Evolutionary conservation across 1,139 yeast species (phyloP).

Genomic region (Saccharomyces hybrid): DNA sequence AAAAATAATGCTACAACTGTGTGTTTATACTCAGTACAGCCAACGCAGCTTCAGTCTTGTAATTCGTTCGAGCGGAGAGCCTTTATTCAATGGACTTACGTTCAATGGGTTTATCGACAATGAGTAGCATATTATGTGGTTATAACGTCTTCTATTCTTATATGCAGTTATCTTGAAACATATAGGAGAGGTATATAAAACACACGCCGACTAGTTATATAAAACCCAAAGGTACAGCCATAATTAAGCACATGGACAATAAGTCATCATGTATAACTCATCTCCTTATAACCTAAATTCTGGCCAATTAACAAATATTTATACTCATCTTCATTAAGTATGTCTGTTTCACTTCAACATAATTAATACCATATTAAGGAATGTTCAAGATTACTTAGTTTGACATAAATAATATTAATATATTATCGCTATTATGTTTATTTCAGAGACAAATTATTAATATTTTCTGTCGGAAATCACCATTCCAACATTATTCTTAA

Average conservation of each 20-base stretch:
- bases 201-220: background rate
- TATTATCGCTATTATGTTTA: too few species aligned
- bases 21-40: background rate
- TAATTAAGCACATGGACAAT: too few species aligned
- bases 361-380: too few species aligned
- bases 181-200: too few species aligned
- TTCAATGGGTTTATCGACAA: background rate
- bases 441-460: background rate
- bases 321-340: too few species aligned
- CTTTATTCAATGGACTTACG: background rate
- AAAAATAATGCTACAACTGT: background rate
- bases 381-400: too few species aligned
- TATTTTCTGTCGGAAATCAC: background rate
- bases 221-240: background rate
- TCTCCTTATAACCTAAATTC: too few species aligned
- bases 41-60: background rate
- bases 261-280: too few species aligned
- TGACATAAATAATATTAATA: too few species aligned
- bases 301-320: background rate
- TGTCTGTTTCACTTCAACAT: too few species aligned
- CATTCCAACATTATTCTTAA: background rate
- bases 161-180: background rate
- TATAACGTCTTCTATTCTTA: background rate
- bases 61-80: background rate
- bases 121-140: background rate